These are phyloP conservation scores for Leishmania braziliensis DNA, from an alignment of 208 protist genomes.

Conservation along the genomic window DNA sequence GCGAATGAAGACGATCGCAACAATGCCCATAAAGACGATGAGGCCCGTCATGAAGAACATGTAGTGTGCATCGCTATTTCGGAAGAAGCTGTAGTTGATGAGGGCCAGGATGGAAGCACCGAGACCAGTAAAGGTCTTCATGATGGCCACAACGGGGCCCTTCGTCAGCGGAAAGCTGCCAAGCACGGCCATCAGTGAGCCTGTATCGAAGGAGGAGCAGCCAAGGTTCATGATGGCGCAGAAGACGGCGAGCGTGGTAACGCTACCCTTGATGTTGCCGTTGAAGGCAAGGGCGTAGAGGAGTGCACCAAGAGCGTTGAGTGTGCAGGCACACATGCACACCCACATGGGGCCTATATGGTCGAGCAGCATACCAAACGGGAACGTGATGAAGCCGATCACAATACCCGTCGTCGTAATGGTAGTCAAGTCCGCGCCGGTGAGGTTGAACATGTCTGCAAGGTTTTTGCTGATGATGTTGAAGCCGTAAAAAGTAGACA, in stretches of 20 bases:
- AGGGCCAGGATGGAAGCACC: slow-evolving; percentile 47
- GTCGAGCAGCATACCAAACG: slow-evolving; percentile 60
- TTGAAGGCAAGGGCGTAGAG: slow-evolving; percentile 65
- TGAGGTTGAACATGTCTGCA: slow-evolving; percentile 37
- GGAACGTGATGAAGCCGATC: slow-evolving; percentile 50
- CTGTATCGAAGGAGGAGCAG: slow-evolving; percentile 53
- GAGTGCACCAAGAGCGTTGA: slow-evolving; percentile 41
- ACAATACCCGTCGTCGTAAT: slow-evolving; percentile 59
- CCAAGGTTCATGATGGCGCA: slow-evolving; percentile 63
- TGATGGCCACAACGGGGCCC: slow-evolving; percentile 50
- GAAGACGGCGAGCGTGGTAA: slow-evolving; percentile 50
- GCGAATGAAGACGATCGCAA: slow-evolving; percentile 40
- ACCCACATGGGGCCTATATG: slow-evolving; percentile 54
- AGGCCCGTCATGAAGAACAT: slow-evolving; percentile 57
- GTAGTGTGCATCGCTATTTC: slow-evolving; percentile 43
- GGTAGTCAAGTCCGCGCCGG: slow-evolving; percentile 44
- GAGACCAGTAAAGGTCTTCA: slow-evolving; percentile 61
- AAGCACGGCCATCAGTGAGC: slow-evolving; percentile 69
- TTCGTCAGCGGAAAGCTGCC: slow-evolving; percentile 55
- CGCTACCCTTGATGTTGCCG: slow-evolving; percentile 34
- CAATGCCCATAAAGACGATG: slow-evolving; percentile 31
- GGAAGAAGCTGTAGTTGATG: slow-evolving; percentile 58
- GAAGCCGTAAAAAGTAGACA: slow-evolving; percentile 61
- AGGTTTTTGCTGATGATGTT: slow-evolving; percentile 59
- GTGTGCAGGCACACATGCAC: slow-evolving; percentile 23